Conservation (phyloP, 805 yeast species). For the Starmerella tilneyi region DNA sequence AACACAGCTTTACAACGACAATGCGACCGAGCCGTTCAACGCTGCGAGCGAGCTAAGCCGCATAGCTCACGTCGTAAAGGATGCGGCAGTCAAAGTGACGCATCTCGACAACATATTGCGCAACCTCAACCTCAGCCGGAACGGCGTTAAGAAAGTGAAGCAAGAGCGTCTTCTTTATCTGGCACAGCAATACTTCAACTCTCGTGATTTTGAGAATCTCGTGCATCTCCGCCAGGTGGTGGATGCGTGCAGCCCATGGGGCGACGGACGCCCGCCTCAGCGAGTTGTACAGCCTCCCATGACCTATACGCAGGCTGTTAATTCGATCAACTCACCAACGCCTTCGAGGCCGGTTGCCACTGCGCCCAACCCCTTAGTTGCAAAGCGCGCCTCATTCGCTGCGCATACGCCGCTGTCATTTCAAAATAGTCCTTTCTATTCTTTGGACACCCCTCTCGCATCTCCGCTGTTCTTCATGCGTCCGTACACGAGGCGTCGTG, state of each 20-base stretch:
- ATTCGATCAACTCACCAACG: neutral
- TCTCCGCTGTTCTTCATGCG: conserved; percentile 21
- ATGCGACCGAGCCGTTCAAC: neutral
- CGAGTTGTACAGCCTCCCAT: neutral
- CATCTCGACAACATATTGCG: conserved; percentile 29
- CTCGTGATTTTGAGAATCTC: neutral
- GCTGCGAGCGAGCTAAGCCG: neutral
- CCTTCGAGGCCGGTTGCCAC: neutral
- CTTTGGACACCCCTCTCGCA: conserved; percentile 15
- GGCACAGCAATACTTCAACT: neutral
- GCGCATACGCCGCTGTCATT: conserved; percentile 16
- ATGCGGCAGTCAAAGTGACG: conserved; percentile 16
- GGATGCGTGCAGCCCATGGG: conserved; percentile 1
- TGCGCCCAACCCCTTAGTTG: conserved; percentile 5
- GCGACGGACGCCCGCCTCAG: neutral
- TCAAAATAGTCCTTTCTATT: conserved; percentile 27
- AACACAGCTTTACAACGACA: no score
- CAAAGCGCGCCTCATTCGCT: no score
- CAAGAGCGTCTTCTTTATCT: conserved; percentile 42
- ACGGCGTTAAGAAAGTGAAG: conserved; percentile 55
- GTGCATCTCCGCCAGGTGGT: conserved; percentile 3
- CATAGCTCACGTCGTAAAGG: neutral
- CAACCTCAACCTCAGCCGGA: conserved; percentile 36
- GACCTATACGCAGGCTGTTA: conserved; percentile 3
- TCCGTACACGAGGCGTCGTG: conserved; percentile 14